These are phyloP conservation scores for Acacia crassicarpa DNA, from an alignment of 306 rosid genomes.

Conservation along the genomic window DNA sequence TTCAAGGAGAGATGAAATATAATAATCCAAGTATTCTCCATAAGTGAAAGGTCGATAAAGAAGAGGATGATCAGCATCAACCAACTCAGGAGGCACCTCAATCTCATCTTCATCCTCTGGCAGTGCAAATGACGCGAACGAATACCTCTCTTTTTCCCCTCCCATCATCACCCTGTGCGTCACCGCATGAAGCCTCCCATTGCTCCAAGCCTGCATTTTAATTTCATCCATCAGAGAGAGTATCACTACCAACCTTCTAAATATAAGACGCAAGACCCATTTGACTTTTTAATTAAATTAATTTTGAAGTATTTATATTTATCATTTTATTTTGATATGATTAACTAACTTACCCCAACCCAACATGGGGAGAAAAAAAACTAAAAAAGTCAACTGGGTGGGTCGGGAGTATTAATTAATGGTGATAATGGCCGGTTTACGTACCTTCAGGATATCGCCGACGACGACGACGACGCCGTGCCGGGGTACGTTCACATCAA, in stretches of 20 bases:
- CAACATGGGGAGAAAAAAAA: too few species aligned
- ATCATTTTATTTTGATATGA: too few species aligned
- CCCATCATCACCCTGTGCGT: slow-evolving; percentile 49
- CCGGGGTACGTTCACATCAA: slow-evolving; percentile 30
- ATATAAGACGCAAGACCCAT: too few species aligned
- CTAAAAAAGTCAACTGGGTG: too few species aligned
- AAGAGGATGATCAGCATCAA: slow-evolving; percentile 48
- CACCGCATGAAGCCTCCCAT: slow-evolving; percentile 50
- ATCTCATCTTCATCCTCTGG: slow-evolving; percentile 42
- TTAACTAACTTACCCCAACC: too few species aligned
- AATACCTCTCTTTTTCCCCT: slow-evolving; percentile 43
- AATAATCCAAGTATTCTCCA: slow-evolving; percentile 33
- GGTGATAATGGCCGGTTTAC: too few species aligned
- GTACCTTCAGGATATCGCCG: slow-evolving; percentile 54
- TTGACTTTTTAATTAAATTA: too few species aligned
- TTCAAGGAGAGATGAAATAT: slow-evolving; percentile 20
- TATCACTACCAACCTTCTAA: too few species aligned
- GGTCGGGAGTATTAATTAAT: too few species aligned
- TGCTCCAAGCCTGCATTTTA: slow-evolving; percentile 51
- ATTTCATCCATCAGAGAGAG: not conserved
- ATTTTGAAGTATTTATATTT: too few species aligned
- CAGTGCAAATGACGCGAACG: slow-evolving; percentile 23
- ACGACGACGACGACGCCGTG: slow-evolving; percentile 33
- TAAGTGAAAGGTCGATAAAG: slow-evolving; percentile 44
- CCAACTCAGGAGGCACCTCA: slow-evolving; percentile 43